Evolutionary conservation across 306 rosid species (phyloP).

Genomic region (Parietaria judaica): DNA sequence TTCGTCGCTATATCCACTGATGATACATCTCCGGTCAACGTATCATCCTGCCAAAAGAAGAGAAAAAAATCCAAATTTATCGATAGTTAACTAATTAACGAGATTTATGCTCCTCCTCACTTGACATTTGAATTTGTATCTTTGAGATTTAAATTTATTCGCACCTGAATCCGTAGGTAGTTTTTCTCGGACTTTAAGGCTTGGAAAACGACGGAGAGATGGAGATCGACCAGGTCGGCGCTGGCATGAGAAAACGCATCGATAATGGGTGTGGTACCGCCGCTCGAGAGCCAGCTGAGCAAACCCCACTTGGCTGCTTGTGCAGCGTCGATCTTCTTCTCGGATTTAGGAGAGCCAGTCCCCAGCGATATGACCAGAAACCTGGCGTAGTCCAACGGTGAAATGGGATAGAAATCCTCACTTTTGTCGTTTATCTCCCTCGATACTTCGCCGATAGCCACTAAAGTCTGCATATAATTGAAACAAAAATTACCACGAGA

Average conservation of each 20-base stretch:
- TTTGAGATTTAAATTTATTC: neutral
- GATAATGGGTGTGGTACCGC: constrained; percentile 28
- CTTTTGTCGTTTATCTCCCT: constrained; percentile 26
- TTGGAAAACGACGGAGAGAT: constrained; percentile 26
- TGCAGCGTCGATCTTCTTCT: constrained; percentile 19
- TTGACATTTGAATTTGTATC: too few species aligned
- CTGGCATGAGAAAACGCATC: constrained; percentile 20
- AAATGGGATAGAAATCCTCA: constrained; percentile 9
- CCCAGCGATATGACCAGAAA: constrained; percentile 47
- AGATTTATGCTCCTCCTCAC: neutral
- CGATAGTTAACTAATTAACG: neutral
- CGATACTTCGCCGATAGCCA: constrained; percentile 49
- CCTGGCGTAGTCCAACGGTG: constrained; percentile 20
- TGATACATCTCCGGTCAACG: constrained; percentile 19
- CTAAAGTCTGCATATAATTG: constrained; percentile 27
- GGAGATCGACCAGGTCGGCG: constrained; percentile 19
- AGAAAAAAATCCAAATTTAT: too few species aligned
- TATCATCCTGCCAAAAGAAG: constrained; percentile 37
- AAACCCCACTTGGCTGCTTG: constrained; percentile 32
- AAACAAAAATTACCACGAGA: neutral
- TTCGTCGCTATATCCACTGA: constrained; percentile 28
- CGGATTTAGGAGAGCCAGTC: constrained; percentile 31
- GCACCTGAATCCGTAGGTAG: constrained; percentile 41
- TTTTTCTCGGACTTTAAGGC: constrained; percentile 16
- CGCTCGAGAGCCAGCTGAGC: constrained; percentile 28